Evolutionary conservation across 2,329 filamentous ascomycete species (phyloP), one percentile per base, ranked within the genome.

Genomic region (Xylaria sp.): DNA sequence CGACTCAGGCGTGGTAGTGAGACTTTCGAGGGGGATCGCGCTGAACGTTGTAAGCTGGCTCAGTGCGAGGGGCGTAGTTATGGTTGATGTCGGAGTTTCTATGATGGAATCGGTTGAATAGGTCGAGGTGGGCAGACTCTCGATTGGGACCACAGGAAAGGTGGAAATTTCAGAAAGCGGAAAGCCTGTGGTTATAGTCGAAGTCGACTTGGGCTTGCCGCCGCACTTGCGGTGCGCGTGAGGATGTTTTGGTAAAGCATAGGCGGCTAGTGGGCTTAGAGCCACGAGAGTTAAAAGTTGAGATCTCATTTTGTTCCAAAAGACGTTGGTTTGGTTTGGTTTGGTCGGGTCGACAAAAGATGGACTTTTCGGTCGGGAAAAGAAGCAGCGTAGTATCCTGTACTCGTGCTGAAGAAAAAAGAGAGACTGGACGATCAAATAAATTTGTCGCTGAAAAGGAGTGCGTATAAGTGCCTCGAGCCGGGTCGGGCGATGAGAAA

Each of bases 211-310:
- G n/a, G 62, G 54, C 55, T 43, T 61, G 60, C 66, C 63, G 31
- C 66, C 66, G 36, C 67, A 66, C 15, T 56, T 58, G 33, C 25
- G 56, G 18, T 62, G 36, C 13, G 18, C 18, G 25, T 48, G 64
- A 23, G 43, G 36, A 23, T 31, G 51, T 8, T 59, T 55, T 7
- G 67, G 69, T 56, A 67, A 46, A 36, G 67, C 69, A 36, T 67
- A 55, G 48, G 56, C 54, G 33, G 52, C 52, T 2, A 71, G 48
- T 15, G 69, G 64, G 54, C 60, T 58, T 0, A 71, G 18, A 48
- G 69, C 69, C 67, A 52, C 54, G 31, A 71, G 56, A 6, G 67
- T 62, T 33, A 64, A 60, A 31, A 71, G n/a, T 65, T 67, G 64
- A 31, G 28, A 46, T 55, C 31, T 69, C 69, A 71, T 71, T 62